Evolutionary conservation across 768 basidiomycete genomes (phyloP).

Genomic region (Boletellus sp.): DNA sequence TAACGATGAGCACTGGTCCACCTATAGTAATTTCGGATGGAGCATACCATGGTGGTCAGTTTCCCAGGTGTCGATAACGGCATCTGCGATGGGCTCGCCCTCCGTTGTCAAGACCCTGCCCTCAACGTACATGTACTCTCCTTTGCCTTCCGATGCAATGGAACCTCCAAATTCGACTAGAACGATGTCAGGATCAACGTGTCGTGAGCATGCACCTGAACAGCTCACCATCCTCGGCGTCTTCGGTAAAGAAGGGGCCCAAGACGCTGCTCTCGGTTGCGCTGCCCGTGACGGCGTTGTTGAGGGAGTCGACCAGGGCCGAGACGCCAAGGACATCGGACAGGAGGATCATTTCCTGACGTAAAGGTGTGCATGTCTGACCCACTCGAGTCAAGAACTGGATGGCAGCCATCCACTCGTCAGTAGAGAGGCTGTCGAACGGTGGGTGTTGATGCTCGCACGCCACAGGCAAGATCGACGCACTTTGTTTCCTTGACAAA

Average conservation of each 20-base stretch:
- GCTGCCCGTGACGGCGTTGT: slow-evolving; percentile 57
- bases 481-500: slow-evolving; percentile 69
- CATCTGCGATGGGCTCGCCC: slow-evolving; percentile 62
- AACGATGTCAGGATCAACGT: background rate
- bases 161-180: slow-evolving; percentile 65
- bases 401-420: slow-evolving; percentile 83
- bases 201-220: background rate
- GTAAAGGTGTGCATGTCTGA: slow-evolving; percentile 65
- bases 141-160: slow-evolving; percentile 86
- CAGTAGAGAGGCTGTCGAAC: slow-evolving; percentile 55
- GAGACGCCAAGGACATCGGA: slow-evolving; percentile 80
- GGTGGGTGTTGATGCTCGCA: background rate
- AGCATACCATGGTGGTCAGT: slow-evolving; percentile 56
- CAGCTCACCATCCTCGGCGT: slow-evolving; percentile 63
- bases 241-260: slow-evolving; percentile 80
- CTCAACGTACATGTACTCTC: slow-evolving; percentile 78
- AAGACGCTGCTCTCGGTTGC: slow-evolving; percentile 76
- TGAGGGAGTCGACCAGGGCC: slow-evolving; percentile 68
- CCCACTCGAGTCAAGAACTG: slow-evolving; percentile 75
- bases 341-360: slow-evolving; percentile 82
- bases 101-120: slow-evolving; percentile 58
- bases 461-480: slow-evolving; percentile 7
- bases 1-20: background rate
- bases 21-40: slow-evolving; percentile 31
- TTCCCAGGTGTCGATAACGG: slow-evolving; percentile 81